Evolutionary conservation across 2,329 filamentous ascomycete genomes (phyloP), one percentile per base, ranked within the genome.

Genomic region (Botryosphaeria dothidea): DNA sequence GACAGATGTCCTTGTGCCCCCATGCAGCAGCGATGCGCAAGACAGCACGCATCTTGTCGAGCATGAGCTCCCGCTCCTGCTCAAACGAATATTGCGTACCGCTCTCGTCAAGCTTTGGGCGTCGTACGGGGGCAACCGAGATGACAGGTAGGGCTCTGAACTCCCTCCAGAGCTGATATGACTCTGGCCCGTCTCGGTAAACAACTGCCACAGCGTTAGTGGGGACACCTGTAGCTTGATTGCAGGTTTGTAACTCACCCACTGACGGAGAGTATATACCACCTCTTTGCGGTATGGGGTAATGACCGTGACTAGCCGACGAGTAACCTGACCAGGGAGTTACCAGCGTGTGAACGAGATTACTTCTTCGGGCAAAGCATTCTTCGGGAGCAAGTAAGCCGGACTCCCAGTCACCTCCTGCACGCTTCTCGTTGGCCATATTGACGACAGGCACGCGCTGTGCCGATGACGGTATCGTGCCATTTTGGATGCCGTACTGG

Each of bases 331-430:
- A 79, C 67, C 83, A 88, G 1, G 89, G 88, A 51, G 85, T 89
- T 23, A 83, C 84, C 56, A 93, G 82, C 3, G 88, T 87, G 19
- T 89, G 87, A 5, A 89, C 89, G 36, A 93, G 84, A 68, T 90
- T 92, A 78, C 89, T 92, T 69, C 91, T 83, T 66, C 90, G 84
- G 71, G 90, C 91, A 41, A 93, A 84, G 69, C 89, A 89, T 76
- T 93, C 91, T 78, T 91, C 88, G 61, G 87, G 88, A 34, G 86
- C 86, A 69, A 85, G 82, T 13, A 85, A 79, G 9, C 84, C 85
- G 38, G 81, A 90, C 70, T 92, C 90, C 91, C 91, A 93, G 73
- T 93, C 90, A n/a, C 91, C 91, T 9, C 91, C 91, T 0, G 90
- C 84, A 41, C 89, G 83, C 72, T 89, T 90, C 74, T 93, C 90